Evolutionary conservation across 768 basidiomycete genomes (phyloP).

Genomic region (Sporobolomyces phaffii): DNA sequence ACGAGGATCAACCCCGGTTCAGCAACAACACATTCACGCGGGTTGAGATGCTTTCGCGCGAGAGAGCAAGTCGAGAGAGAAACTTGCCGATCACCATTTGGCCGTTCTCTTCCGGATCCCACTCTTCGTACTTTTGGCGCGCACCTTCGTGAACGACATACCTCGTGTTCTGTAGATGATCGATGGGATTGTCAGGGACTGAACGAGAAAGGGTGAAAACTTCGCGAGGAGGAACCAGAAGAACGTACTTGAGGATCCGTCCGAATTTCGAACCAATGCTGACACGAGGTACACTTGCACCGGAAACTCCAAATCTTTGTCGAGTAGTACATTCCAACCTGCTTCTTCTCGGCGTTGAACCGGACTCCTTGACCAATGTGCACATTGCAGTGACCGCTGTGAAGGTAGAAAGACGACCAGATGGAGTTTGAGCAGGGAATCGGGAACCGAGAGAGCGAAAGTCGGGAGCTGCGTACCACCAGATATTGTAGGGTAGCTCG

Average conservation of each 20-base stretch:
- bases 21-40: too few relatives aligned
- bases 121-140: conserved; percentile 88
- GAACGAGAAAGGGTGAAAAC: neutral
- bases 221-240: too few relatives aligned
- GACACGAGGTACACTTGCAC: conserved; percentile 95
- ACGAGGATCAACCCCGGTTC: too few relatives aligned
- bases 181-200: neutral
- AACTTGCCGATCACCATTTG: conserved; percentile 26
- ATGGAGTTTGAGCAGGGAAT: too few relatives aligned
- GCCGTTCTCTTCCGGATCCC: conserved; percentile 57
- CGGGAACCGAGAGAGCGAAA: too few relatives aligned
- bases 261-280: conserved; percentile 95
- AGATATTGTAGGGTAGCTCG: conserved; percentile 92
- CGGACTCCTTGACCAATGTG: conserved; percentile 99
- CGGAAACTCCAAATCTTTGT: conserved; percentile 92
- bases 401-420: too few relatives aligned
- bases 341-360: conserved; percentile 99
- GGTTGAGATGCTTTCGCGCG: too few relatives aligned
- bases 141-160: conserved; percentile 91
- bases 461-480: too few relatives aligned
- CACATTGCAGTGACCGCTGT: conserved; percentile 88
- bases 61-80: too few relatives aligned
- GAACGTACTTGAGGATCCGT: conserved; percentile 97
- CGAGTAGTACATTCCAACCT: conserved; percentile 87
- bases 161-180: conserved; percentile 67